Base-by-base conservation (phyloP, 2,329 filamentous ascomycete species). In the Phymatotrichopsis omnivora region DNA sequence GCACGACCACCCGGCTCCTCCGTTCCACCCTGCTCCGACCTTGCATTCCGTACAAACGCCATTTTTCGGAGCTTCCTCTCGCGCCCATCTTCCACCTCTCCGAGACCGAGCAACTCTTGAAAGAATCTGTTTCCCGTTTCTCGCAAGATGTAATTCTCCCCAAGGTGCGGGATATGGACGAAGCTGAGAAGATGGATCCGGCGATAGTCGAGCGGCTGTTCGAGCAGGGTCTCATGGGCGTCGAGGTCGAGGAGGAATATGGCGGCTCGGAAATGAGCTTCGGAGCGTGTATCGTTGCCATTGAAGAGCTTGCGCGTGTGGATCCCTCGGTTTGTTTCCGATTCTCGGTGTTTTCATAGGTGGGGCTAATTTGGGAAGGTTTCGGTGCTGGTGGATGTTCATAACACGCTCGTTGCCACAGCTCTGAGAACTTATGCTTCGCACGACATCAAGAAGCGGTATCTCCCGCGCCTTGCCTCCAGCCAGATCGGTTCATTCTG, bases 221-320 rank as follows among this genome's bases (percentile, higher is more conserved):
- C 60, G 91, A 98, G 70, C 87, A 96, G 63, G 91, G 91, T 0
- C 71, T 98, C 38, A 98, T 98, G 91, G 82, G 86, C 52, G 75
- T 98, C 54, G 91, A 98, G 69, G 94, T 98, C 47, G 89, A 91
- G 12, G 91, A 98, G 66, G 87, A 95, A 65, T 98, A 81, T 62
- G 91, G 91, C 50, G 91, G 91, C 51, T 85, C 89, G 0, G 91
- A 87, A 57, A 96, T 98, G 91, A 95, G 95, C 74, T 98, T 98
- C 68, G 96, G 91, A 1, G 71, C 87, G 1, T 89, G 87, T 51
- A 94, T 98, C 62, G 80, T 98, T 33, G 89, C 85, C 22, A 98
- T 98, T 59, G 91, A 98, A 68, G 91, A 98, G 72, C 72, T 98
- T 51, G 91, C 91, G 1, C 76, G 86, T 46, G 83, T 93, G 14